phyloP scores from a whole-genome alignment of 208 protist genomes.

The Jaenimonas drosophilae region DNA sequence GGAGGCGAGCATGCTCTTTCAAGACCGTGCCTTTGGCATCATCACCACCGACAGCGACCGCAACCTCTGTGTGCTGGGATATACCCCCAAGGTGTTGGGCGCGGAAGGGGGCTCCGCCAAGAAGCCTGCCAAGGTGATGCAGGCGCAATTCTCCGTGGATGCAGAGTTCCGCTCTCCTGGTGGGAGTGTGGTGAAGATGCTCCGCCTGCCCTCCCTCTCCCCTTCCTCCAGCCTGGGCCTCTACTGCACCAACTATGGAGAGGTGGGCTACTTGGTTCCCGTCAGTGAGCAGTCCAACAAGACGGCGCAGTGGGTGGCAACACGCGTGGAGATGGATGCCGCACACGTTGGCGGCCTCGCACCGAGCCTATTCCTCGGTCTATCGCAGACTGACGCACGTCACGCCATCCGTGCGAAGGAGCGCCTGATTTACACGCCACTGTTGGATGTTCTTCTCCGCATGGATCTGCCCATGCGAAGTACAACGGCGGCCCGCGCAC shows the following conservation, averaged over 20 bases:
- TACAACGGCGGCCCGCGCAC: conserved; percentile 36
- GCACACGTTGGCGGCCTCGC: conserved; percentile 54
- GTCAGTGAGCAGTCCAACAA: conserved; percentile 64
- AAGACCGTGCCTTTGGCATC: conserved; percentile 57
- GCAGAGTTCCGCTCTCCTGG: conserved; percentile 70
- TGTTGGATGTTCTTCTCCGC: conserved; percentile 39
- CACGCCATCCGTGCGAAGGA: conserved; percentile 39
- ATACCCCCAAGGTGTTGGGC: conserved; percentile 55
- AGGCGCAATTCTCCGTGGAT: conserved; percentile 59
- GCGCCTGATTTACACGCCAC: conserved; percentile 42
- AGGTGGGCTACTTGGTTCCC: conserved; percentile 67
- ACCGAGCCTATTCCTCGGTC: conserved; percentile 65
- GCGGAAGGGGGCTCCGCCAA: conserved; percentile 2
- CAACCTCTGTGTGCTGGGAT: conserved; percentile 64
- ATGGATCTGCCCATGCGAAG: conserved; percentile 55
- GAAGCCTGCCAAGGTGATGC: conserved; percentile 22
- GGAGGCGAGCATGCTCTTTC: conserved; percentile 60
- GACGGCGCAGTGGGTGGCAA: conserved; percentile 49
- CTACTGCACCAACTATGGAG: conserved; percentile 77
- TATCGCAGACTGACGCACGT: conserved; percentile 43
- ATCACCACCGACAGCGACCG: conserved; percentile 58
- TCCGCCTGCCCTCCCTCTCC: conserved; percentile 39
- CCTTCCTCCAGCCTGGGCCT: conserved; percentile 25
- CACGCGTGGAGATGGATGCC: conserved; percentile 52
- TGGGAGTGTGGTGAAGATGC: conserved; percentile 40